Base-by-base conservation (phyloP, 108 stramenopile genomes). In the Schizochytrium sp. region DNA sequence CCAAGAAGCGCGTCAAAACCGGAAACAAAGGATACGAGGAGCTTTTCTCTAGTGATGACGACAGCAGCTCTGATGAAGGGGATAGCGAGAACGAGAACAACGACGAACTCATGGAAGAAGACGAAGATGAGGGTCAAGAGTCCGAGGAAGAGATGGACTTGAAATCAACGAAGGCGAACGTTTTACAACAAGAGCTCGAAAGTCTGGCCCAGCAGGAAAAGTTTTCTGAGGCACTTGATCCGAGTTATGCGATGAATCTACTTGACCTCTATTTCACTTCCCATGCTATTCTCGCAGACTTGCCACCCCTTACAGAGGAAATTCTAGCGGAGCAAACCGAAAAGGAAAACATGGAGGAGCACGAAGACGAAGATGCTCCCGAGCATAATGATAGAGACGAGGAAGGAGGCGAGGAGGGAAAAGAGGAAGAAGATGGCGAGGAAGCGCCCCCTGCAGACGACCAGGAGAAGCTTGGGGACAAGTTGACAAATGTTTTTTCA, bases 221-320 rank as follows among this genome's bases (percentile, higher is more conserved):
- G 7, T 44, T 44, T 15, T 69, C 64, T 38, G 64, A 69, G 28
- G 47, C 76, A 5, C 28, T 83, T 5, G 76, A 83, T 40, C 76
- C 76, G 2, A 83, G 76, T 53, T 83, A 55, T 55, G 47, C 53
- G 1, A 15, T 83, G 3, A 17, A 53, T 0, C 10, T 55, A 40
- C 47, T 83, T 7, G 76, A 83, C 17, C 76, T n/a, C 10, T 83
- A 55, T 13, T 55, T 83, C 40, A 42, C 76, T 10, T 5, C 55
- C 28, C 76, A 83, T 53, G 76, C 76, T 7, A 10, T 83, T 5
- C 76, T 83, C 5, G 47, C 53, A 1, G 76, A 83, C 5, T 83
- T 83, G 76, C 76, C 76, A 0, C 5, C 47, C 5, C 40, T 44
- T 8, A 44, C 64, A 17, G 59, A 17, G 40, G 64, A 69, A 1